phyloP scores from a whole-genome alignment of 176 grass and related monocot genomes.

The Eragrostis nindensis region DNA sequence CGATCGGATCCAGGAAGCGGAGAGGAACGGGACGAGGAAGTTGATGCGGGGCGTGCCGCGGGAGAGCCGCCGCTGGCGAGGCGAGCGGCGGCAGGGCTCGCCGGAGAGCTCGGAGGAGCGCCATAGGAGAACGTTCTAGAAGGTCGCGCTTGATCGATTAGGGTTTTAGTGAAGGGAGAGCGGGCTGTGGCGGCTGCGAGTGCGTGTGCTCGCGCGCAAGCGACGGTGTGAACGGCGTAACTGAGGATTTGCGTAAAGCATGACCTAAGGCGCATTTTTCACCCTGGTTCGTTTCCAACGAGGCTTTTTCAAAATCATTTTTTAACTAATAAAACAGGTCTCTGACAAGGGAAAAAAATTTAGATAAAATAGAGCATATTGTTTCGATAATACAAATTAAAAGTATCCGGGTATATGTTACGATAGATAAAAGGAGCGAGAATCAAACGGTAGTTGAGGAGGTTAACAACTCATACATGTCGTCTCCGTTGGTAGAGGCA shows the following conservation, averaged over 20 bases:
- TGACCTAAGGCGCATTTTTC: background rate
- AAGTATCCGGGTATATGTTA: too few relatives aligned
- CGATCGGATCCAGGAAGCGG: conserved; percentile 46
- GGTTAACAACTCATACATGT: too few relatives aligned
- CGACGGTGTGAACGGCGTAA: background rate
- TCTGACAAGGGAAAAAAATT: too few relatives aligned
- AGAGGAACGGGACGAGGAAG: background rate
- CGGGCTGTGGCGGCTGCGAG: background rate
- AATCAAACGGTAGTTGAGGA: too few relatives aligned
- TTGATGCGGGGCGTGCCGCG: background rate
- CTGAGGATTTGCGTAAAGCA: background rate
- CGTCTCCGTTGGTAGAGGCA: too few relatives aligned
- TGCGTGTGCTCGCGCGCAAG: background rate
- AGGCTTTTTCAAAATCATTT: too few relatives aligned
- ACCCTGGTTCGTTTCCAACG: too few relatives aligned
- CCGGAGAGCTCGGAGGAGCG: conserved; percentile 60
- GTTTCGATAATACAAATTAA: too few relatives aligned
- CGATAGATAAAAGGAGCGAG: too few relatives aligned
- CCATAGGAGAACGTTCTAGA: conserved; percentile 61
- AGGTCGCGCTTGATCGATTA: conserved; percentile 21
- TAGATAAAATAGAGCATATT: too few relatives aligned
- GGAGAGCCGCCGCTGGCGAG: conserved; percentile 8
- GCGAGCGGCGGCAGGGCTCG: conserved; percentile 43
- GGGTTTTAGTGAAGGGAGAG: conserved; percentile 28
- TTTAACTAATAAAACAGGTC: too few relatives aligned